These are phyloP conservation scores for Oehlia diaphana DNA, from an alignment of 192 early-diverging fungal species.

Conservation along the genomic window DNA sequence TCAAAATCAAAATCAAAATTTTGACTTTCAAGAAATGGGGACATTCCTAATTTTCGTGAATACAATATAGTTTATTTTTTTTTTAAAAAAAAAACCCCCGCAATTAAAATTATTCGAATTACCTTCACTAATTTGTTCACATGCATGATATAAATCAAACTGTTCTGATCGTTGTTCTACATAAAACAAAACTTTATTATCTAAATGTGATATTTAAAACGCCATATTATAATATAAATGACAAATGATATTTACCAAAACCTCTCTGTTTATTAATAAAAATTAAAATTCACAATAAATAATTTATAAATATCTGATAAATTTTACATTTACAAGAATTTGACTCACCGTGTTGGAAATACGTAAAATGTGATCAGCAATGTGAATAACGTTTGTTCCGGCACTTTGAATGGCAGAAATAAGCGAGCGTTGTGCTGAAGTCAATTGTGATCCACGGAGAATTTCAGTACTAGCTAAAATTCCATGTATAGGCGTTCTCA, in stretches of 20 bases:
- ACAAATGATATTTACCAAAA: not conserved
- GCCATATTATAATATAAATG: not conserved
- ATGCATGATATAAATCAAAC: not conserved
- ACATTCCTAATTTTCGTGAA: not conserved
- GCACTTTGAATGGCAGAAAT: not conserved
- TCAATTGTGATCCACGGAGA: not conserved
- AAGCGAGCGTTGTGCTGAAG: not conserved
- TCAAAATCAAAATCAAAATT: not conserved
- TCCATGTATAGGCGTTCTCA: conserved; percentile 14
- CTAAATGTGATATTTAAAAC: not conserved
- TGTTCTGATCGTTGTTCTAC: not conserved
- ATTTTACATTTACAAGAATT: not conserved
- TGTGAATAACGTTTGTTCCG: not conserved
- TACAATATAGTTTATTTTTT: not conserved
- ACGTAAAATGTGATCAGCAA: conserved; percentile 3
- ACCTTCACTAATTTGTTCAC: not conserved
- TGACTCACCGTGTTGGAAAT: not conserved
- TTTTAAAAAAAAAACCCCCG: too few relatives aligned
- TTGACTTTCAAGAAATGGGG: not conserved
- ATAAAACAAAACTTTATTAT: not conserved
- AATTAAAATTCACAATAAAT: too few relatives aligned
- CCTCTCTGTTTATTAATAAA: not conserved
- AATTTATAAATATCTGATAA: not conserved
- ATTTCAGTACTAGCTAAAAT: conserved; percentile 10
- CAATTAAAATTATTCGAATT: not conserved